A percentile compares a stretch with the other conserved stretches of the same genome.
phyloP scores from a whole-genome alignment of 306 rosid species.

The Prunus davidiana region DNA sequence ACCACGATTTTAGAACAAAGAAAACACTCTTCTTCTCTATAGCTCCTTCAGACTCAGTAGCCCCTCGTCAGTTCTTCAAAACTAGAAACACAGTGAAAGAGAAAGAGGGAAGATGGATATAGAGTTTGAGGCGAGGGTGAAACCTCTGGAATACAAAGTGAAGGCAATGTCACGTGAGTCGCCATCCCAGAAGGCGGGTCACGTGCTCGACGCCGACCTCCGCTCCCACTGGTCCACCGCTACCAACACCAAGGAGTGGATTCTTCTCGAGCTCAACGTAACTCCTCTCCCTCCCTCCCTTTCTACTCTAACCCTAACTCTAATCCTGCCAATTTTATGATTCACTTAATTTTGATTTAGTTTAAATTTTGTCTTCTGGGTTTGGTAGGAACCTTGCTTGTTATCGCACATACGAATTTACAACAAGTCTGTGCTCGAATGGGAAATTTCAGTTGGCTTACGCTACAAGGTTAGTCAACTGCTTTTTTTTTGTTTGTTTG shows the following conservation, averaged over 20 bases:
- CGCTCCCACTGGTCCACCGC: slow-evolving; percentile 95
- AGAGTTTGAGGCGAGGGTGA: slow-evolving; percentile 76
- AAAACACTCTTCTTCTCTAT: not conserved
- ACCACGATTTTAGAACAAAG: not conserved
- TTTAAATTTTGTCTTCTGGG: not conserved
- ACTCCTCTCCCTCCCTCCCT: not conserved
- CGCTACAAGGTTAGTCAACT: slow-evolving; percentile 74
- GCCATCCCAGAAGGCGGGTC: slow-evolving; percentile 71
- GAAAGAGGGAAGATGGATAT: slow-evolving; percentile 48
- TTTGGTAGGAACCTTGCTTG: slow-evolving; percentile 75
- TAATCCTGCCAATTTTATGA: not conserved
- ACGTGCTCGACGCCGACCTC: slow-evolving; percentile 87
- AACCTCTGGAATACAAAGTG: slow-evolving; percentile 66
- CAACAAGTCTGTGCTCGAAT: slow-evolving; percentile 93
- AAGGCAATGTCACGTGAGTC: slow-evolving; percentile 87
- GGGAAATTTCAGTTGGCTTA: slow-evolving; percentile 93
- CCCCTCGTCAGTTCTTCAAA: not conserved
- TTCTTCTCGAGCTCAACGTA: slow-evolving; percentile 79
- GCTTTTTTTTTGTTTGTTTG: slow-evolving; percentile 2
- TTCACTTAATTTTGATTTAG: not conserved
- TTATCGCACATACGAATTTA: slow-evolving; percentile 81
- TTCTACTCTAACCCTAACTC: not conserved
- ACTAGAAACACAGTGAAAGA: not conserved
- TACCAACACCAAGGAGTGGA: slow-evolving; percentile 97
- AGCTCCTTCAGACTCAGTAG: not conserved